Evolutionary conservation across 2,329 filamentous ascomycete species (phyloP), one percentile per base, ranked within the genome.

Genomic region (Juglanconis sp.): DNA sequence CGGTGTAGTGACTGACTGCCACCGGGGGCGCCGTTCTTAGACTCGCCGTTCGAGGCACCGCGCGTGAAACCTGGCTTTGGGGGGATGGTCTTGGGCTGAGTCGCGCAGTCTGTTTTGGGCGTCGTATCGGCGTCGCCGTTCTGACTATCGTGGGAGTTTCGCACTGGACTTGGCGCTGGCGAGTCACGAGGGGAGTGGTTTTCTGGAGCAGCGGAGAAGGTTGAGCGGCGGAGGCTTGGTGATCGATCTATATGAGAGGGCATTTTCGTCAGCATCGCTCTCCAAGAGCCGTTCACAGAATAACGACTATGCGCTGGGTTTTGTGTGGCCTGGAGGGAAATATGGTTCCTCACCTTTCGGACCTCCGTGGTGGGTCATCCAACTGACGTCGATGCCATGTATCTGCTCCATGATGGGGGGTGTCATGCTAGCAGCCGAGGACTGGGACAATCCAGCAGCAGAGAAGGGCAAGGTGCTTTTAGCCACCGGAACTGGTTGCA

Each of bases 371-470:
- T 95, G 90, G 68, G 83, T 83, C 80, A 96, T 89, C 92, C 92
- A 96, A 75, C 89, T 92, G 71, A 96, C 91, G 76, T 96, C 92
- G 70, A 96, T 85, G 66, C 88, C 88, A 73, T 92, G 87, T 66
- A 91, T 85, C 68, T 89, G 87, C 76, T 94, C 91, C 91, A 94
- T 94, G 63, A 67, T 79, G 71, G 2, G 40, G 47, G 56, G 24
- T 53, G 53, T 49, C n/a, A 40, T 55, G 31, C 8, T 42, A 40
- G 40, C 44, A 24, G 34, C 30, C 35, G 13, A 11, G 34, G 30
- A 36, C 46, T 31, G 46, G 30, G 42, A 11, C 30, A 34, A 44
- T 13, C n/a, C 46, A 6, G 30, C 10, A n/a, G 35, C 38, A 13
- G 17, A 46, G n/a, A 17, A 24, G 11, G 32, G 40, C 56, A 38